Evolutionary conservation across 805 yeast species (phyloP).

Genomic region (Barnettozyma pratensis): DNA sequence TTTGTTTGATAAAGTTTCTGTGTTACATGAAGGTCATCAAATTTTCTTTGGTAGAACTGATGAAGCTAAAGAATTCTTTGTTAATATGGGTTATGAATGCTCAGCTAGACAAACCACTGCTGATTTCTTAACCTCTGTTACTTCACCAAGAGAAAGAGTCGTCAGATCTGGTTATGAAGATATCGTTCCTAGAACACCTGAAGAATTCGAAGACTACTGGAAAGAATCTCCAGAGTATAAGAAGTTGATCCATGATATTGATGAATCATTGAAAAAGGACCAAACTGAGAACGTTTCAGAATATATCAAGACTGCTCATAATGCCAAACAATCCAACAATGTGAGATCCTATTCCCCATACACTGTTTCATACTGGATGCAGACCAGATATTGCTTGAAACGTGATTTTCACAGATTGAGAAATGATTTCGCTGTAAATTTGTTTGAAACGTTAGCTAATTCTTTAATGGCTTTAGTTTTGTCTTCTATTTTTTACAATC

Average conservation of each 20-base stretch:
- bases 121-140: conserved; percentile 51
- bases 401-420: conserved; percentile 45
- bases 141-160: conserved; percentile 48
- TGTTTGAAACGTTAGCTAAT: conserved; percentile 38
- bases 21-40: conserved; percentile 53
- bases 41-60: conserved; percentile 45
- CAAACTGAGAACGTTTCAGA: conserved; percentile 32
- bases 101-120: conserved; percentile 57
- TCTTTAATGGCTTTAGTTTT: conserved; percentile 48
- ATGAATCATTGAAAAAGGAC: conserved; percentile 16
- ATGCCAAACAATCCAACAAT: conserved; percentile 46
- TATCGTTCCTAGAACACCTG: conserved; percentile 46
- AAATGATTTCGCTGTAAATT: conserved; percentile 45
- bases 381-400: conserved; percentile 38
- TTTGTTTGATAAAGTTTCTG: conserved; percentile 46
- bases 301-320: conserved; percentile 38
- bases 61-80: conserved; percentile 43
- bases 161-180: conserved; percentile 38
- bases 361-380: conserved; percentile 47
- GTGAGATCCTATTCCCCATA: conserved; percentile 43
- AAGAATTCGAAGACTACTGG: conserved; percentile 51
- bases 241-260: conserved; percentile 38
- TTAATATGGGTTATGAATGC: conserved; percentile 51
- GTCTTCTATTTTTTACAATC: conserved; percentile 54
- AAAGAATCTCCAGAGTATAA: conserved; percentile 37